Percentiles rank a stretch among this genome's conserved stretches.
Conservation (phyloP, 2,329 filamentous ascomycete genomes). For the Neonectria magnoliae region DNA sequence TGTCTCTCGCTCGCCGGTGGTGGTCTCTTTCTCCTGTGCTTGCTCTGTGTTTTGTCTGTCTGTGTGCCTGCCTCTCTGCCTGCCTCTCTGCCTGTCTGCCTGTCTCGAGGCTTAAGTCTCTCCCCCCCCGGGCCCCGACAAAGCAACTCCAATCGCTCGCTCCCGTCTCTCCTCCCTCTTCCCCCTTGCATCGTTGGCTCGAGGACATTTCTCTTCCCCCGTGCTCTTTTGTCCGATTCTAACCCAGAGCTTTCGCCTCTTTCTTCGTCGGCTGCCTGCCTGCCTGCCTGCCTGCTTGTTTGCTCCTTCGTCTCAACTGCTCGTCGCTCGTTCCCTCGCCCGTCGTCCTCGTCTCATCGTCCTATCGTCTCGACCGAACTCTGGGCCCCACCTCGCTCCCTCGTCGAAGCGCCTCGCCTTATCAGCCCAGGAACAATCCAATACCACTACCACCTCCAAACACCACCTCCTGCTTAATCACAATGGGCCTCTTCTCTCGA, state of each 20-base stretch:
- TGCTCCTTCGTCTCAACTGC: slow-evolving; percentile 27
- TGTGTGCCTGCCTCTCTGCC: not conserved
- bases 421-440: slow-evolving; percentile 35
- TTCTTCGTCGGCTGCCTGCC: slow-evolving; percentile 3
- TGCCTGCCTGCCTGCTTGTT: not conserved
- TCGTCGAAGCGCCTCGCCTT: slow-evolving; percentile 33
- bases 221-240: not conserved
- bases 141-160: slow-evolving; percentile 10
- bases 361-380: slow-evolving; percentile 27
- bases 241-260: not conserved
- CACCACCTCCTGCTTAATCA: slow-evolving; percentile 29
- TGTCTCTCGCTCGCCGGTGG: slow-evolving; percentile 3
- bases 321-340: slow-evolving; percentile 37
- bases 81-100: slow-evolving; percentile 10
- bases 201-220: slow-evolving; percentile 25
- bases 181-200: slow-evolving; percentile 35
- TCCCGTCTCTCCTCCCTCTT: slow-evolving; percentile 28
- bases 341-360: slow-evolving; percentile 22
- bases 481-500: slow-evolving; percentile 67
- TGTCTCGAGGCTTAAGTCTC: slow-evolving; percentile 16
- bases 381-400: slow-evolving; percentile 36
- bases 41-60: not conserved
- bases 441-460: slow-evolving; percentile 15
- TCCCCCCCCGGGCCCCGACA: slow-evolving; percentile 10
- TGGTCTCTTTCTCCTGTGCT: slow-evolving; percentile 27